phyloP scores from a whole-genome alignment of 345 rosid genomes.

The Boechera retrofracta region DNA sequence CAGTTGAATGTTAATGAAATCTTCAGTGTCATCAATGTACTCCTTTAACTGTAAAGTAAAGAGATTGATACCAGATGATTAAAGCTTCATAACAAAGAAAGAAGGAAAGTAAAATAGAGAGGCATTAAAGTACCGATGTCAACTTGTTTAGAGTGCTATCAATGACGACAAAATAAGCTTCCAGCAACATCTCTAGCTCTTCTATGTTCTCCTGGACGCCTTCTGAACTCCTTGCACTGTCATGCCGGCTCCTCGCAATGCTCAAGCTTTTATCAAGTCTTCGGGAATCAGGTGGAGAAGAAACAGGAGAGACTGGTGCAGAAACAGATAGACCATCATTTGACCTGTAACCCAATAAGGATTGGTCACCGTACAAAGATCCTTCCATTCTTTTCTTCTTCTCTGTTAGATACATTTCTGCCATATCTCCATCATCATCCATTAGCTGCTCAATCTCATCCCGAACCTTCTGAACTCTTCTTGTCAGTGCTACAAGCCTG shows the following conservation, averaged over 20 bases:
- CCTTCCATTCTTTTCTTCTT: constrained; percentile 91
- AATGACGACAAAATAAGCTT: constrained; percentile 96
- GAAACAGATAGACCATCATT: constrained; percentile 80
- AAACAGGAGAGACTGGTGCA: constrained; percentile 94
- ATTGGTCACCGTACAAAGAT: constrained; percentile 78
- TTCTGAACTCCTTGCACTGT: constrained; percentile 85
- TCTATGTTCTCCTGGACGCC: constrained; percentile 78
- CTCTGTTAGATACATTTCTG: constrained; percentile 98
- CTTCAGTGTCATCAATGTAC: constrained; percentile 87
- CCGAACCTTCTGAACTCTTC: constrained; percentile 98
- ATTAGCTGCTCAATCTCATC: constrained; percentile 99
- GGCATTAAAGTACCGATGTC: constrained; percentile 69
- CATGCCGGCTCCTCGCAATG: constrained; percentile 91
- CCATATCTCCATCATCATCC: constrained; percentile 99
- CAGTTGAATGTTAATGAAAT: constrained; percentile 97
- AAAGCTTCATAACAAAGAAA: not conserved
- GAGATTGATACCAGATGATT: not conserved
- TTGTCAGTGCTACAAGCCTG: constrained; percentile 90
- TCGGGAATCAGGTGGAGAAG: constrained; percentile 82
- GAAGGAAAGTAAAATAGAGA: not conserved
- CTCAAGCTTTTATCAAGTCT: constrained; percentile 89
- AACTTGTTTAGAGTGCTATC: constrained; percentile 95
- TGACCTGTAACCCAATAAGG: constrained; percentile 70
- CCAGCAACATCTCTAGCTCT: constrained; percentile 98
- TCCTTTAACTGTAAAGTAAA: constrained; percentile 78